A percentile compares a stretch with the other conserved stretches of the same genome.
Evolutionary conservation across 768 basidiomycete genomes (phyloP).

Genomic region (Panaeolus cyanescens): DNA sequence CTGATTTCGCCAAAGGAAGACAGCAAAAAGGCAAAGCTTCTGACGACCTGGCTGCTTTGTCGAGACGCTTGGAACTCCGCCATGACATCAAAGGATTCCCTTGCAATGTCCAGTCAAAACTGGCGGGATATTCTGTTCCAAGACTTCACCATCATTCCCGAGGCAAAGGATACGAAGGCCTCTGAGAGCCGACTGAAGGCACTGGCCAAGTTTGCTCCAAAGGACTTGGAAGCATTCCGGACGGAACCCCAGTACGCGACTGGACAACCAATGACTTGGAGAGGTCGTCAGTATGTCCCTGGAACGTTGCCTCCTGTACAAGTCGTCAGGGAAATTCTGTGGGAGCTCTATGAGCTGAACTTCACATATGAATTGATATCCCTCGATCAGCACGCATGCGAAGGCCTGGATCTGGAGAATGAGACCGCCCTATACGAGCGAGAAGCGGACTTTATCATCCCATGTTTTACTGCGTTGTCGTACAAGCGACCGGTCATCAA

Average conservation of each 20-base stretch:
- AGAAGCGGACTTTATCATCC: not conserved
- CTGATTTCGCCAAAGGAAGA: not conserved
- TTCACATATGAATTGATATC: not conserved
- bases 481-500: no score
- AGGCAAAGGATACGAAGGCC: slow-evolving; percentile 2
- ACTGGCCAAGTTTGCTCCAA: slow-evolving; percentile 4
- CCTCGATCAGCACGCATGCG: not conserved
- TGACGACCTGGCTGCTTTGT: slow-evolving; percentile 2
- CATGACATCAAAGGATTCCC: not conserved
- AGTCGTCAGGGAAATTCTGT: not conserved
- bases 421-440: not conserved
- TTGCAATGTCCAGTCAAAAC: not conserved
- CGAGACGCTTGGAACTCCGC: slow-evolving; percentile 1
- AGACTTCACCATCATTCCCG: not conserved
- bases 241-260: not conserved
- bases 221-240: not conserved
- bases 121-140: slow-evolving; percentile 4
- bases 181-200: not conserved
- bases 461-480: no score
- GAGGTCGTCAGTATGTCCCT: not conserved
- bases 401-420: slow-evolving; percentile 3
- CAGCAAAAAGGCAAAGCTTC: not conserved
- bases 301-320: not conserved
- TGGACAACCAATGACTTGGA: no score
- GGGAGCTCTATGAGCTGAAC: slow-evolving; percentile 1